Conservation (phyloP, 208 protist genomes). For the Leishmania martiniquensis region DNA sequence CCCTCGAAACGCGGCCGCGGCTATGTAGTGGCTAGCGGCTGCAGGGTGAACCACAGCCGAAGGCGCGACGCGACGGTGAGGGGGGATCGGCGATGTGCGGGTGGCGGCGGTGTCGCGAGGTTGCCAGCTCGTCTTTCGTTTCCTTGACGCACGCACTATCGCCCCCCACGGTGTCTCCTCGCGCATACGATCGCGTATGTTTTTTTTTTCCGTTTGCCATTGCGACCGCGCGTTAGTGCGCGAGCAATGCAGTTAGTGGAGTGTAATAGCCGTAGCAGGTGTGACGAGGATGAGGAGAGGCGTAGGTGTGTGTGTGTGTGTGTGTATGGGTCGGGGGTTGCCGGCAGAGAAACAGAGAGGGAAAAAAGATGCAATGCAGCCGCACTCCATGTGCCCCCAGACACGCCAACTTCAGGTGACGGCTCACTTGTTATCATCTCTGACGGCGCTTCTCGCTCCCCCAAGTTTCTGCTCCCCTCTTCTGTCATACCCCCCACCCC, state of each 20-base stretch:
- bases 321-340: neutral
- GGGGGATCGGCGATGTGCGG: neutral
- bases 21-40: slow-evolving; percentile 32
- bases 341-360: neutral
- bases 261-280: slow-evolving; percentile 6
- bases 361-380: neutral
- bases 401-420: neutral
- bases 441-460: neutral
- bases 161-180: neutral
- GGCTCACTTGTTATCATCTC: neutral
- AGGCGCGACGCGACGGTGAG: neutral
- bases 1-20: slow-evolving; percentile 43
- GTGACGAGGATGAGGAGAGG: neutral
- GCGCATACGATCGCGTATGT: neutral
- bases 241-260: slow-evolving; percentile 3
- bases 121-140: neutral
- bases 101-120: neutral
- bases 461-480: too few relatives aligned
- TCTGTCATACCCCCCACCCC: too few relatives aligned
- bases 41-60: neutral
- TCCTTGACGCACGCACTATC: neutral
- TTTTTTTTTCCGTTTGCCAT: neutral
- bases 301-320: neutral
- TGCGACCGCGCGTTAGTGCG: too few relatives aligned
- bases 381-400: neutral